phyloP scores from a whole-genome alignment of 768 basidiomycete species.

The Dentipellis fragilis region DNA sequence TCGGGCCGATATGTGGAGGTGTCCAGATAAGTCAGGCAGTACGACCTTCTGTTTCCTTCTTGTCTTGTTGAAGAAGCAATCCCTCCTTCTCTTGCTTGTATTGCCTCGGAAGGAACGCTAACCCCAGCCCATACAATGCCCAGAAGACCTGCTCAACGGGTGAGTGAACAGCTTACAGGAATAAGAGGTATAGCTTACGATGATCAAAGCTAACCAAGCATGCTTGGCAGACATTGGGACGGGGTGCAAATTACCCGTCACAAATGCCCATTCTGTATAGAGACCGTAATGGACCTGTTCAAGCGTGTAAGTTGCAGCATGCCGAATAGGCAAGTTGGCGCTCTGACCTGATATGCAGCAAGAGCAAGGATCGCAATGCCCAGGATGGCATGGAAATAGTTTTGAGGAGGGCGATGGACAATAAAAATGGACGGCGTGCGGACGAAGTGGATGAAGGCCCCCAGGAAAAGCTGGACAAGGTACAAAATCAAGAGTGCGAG shows the following conservation, averaged over 20 bases:
- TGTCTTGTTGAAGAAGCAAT: neutral
- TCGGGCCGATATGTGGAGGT: too few relatives aligned
- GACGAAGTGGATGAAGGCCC: slow-evolving; percentile 18
- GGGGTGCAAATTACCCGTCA: slow-evolving; percentile 8
- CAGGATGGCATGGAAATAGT: slow-evolving; percentile 18
- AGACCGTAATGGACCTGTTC: neutral
- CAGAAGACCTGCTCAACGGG: neutral
- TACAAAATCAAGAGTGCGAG: slow-evolving; percentile 18
- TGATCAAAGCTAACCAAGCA: slow-evolving; percentile 13
- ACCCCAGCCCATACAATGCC: neutral
- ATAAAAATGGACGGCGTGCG: slow-evolving; percentile 14
- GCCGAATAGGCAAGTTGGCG: too few relatives aligned
- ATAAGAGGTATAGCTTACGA: slow-evolving; percentile 9
- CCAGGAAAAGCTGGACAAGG: slow-evolving; percentile 15
- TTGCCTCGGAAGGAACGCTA: neutral
- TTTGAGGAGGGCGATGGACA: slow-evolving; percentile 17
- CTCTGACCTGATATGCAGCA: slow-evolving; percentile 13
- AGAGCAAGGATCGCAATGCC: slow-evolving; percentile 18
- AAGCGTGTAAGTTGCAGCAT: too few relatives aligned
- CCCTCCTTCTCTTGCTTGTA: neutral
- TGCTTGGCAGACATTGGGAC: slow-evolving; percentile 7
- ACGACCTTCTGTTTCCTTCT: neutral
- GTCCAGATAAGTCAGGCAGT: too few relatives aligned
- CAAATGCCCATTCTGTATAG: slow-evolving; percentile 7
- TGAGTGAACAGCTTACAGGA: neutral